Evolutionary conservation across 495 filamentous ascomycete species (phyloP).

Genomic region (Talaromyces wortmannii): DNA sequence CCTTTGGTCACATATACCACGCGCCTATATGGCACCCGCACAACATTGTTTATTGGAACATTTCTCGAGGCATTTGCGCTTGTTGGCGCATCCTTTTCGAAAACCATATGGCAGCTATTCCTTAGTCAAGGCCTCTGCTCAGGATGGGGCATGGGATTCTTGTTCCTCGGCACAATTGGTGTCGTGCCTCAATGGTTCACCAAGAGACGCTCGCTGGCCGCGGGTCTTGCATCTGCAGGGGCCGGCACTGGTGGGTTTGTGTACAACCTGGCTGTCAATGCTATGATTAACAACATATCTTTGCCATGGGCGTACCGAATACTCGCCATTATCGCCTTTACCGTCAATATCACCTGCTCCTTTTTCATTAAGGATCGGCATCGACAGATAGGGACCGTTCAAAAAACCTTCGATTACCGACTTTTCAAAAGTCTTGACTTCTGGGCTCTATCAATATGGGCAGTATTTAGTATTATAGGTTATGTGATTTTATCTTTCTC

Average conservation of each 20-base stretch:
- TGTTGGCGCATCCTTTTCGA: conserved; percentile 40
- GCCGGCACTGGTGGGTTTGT: conserved; percentile 45
- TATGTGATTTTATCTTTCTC: conserved; percentile 46
- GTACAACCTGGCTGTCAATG: conserved; percentile 36
- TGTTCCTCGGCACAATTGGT: conserved; percentile 37
- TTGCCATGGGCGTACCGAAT: conserved; percentile 45
- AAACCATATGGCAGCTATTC: conserved; percentile 42
- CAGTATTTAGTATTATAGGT: conserved; percentile 40
- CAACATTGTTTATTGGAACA: not conserved
- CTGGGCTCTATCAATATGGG: conserved; percentile 35
- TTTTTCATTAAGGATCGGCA: conserved; percentile 36
- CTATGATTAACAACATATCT: conserved; percentile 37
- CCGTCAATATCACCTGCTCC: conserved; percentile 29
- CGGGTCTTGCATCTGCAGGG: conserved; percentile 40
- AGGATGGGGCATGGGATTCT: conserved; percentile 45
- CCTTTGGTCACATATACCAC: no score
- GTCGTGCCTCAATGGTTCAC: conserved; percentile 48
- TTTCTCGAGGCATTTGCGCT: conserved; percentile 28
- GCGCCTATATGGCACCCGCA: no score
- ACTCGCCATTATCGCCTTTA: conserved; percentile 36
- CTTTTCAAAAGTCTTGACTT: conserved; percentile 33
- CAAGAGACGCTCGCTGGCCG: conserved; percentile 38
- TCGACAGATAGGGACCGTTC: conserved; percentile 20
- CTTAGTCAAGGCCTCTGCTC: conserved; percentile 43
- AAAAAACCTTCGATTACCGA: conserved; percentile 21